Evolutionary conservation across 352 stramenopile genomes (phyloP).

Genomic region (Plasmopara muralis): DNA sequence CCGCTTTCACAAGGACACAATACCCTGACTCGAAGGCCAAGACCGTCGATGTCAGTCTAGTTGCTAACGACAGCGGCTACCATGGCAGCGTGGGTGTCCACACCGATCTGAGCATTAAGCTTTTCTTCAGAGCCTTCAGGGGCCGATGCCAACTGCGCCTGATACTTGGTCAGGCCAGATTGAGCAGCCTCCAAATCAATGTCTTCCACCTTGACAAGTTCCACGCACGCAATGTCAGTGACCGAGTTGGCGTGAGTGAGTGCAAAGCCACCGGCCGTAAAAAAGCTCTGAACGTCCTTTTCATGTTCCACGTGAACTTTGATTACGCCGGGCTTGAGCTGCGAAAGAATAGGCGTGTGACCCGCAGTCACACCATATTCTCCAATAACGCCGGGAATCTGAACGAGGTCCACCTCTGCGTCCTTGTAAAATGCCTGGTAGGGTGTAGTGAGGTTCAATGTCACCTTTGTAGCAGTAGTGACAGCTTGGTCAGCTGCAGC

Average conservation of each 20-base stretch:
- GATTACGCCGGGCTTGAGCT: constrained; percentile 96
- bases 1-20: constrained; percentile 6
- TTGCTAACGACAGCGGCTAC: constrained; percentile 77
- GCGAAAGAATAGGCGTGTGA: constrained; percentile 94
- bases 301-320: constrained; percentile 81
- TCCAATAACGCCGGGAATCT: constrained; percentile 92
- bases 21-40: constrained; percentile 1
- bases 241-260: constrained; percentile 94
- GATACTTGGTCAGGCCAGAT: constrained; percentile 88
- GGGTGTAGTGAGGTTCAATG: constrained; percentile 77
- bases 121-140: constrained; percentile 85
- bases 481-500: constrained; percentile 42
- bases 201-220: constrained; percentile 96
- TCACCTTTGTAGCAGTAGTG: constrained; percentile 71
- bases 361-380: constrained; percentile 97
- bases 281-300: constrained; percentile 94
- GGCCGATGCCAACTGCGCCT: constrained; percentile 71
- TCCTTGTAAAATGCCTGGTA: constrained; percentile 80
- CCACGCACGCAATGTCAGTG: constrained; percentile 95
- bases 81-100: constrained; percentile 93
- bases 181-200: constrained; percentile 88
- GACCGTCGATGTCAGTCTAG: constrained; percentile 23
- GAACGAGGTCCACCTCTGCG: constrained; percentile 86
- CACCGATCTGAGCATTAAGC: constrained; percentile 93
- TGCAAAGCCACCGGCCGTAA: constrained; percentile 95